phyloP scores from a whole-genome alignment of 129 eudicot species.

The Lonicera japonica region DNA sequence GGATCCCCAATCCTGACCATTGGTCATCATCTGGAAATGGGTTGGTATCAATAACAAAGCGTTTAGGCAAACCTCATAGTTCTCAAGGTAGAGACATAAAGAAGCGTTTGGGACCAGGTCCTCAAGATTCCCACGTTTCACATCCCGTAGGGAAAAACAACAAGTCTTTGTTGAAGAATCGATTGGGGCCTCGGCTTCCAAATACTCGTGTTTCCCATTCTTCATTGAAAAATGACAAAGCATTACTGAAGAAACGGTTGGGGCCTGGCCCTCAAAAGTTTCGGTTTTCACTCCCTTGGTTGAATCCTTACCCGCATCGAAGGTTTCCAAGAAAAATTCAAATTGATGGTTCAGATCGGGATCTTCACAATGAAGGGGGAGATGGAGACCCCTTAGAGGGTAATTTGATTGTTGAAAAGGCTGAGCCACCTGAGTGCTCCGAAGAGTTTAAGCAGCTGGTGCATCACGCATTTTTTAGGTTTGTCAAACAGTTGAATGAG shows the following conservation, averaged over 20 bases:
- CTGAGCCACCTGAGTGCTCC: constrained; percentile 40
- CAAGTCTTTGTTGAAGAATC: constrained; percentile 24
- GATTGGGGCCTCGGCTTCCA: constrained; percentile 27
- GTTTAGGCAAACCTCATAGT: constrained; percentile 5
- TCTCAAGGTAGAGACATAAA: constrained; percentile 24
- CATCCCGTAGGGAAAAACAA: constrained; percentile 9
- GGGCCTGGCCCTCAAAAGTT: constrained; percentile 21
- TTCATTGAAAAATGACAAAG: constrained; percentile 11
- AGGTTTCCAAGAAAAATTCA: not conserved
- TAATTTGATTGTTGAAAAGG: constrained; percentile 11
- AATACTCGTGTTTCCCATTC: constrained; percentile 18
- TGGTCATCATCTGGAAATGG: not conserved
- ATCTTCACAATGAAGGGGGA: constrained; percentile 9
- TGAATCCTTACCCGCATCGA: constrained; percentile 9
- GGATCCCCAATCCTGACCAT: not conserved
- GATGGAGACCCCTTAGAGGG: constrained; percentile 17
- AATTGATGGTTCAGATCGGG: constrained; percentile 5
- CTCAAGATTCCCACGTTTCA: constrained; percentile 20
- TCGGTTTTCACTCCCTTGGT: constrained; percentile 10
- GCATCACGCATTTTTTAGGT: constrained; percentile 31
- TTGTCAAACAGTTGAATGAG: constrained; percentile 35
- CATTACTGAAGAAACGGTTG: constrained; percentile 26
- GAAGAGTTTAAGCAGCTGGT: constrained; percentile 41
- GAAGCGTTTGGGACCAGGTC: constrained; percentile 17
- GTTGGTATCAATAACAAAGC: constrained; percentile 5